Percentiles rank a stretch among this genome's conserved stretches.
Evolutionary conservation across 2,329 filamentous ascomycete species (phyloP).

Genomic region (Trichoderma breve): DNA sequence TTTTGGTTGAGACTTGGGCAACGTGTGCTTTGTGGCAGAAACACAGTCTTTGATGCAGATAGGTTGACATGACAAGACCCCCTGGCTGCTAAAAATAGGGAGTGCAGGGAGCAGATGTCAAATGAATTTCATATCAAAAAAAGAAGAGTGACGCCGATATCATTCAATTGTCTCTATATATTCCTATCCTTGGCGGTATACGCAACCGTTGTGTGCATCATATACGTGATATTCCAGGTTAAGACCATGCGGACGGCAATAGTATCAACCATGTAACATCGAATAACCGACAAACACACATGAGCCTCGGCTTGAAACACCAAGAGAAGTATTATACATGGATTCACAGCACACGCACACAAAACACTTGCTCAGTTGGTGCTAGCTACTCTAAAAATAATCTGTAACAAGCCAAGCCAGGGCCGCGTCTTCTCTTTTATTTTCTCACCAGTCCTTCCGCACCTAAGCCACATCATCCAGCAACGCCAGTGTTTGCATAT

Average conservation of each 20-base stretch:
- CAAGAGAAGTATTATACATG: background rate
- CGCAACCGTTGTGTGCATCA: background rate
- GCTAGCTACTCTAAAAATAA: slow-evolving; percentile 5
- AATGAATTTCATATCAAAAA: background rate
- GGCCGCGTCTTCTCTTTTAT: background rate
- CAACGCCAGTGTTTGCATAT: background rate
- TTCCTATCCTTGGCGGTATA: background rate
- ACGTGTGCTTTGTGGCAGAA: background rate
- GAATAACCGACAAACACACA: background rate
- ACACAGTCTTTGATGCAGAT: background rate
- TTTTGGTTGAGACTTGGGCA: background rate
- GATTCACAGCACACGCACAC: background rate
- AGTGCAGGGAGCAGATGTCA: background rate
- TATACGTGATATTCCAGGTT: background rate
- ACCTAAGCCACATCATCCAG: background rate
- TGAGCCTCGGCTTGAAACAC: background rate
- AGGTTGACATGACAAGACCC: background rate
- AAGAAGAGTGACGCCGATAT: background rate
- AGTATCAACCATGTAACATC: background rate
- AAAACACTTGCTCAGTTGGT: background rate
- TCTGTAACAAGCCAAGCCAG: slow-evolving; percentile 11
- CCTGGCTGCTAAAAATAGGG: background rate
- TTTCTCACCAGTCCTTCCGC: background rate
- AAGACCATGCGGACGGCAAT: background rate
- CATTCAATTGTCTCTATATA: background rate